Evolutionary conservation across 2,329 filamentous ascomycete genomes (phyloP).

Genomic region (Calonectria montana): DNA sequence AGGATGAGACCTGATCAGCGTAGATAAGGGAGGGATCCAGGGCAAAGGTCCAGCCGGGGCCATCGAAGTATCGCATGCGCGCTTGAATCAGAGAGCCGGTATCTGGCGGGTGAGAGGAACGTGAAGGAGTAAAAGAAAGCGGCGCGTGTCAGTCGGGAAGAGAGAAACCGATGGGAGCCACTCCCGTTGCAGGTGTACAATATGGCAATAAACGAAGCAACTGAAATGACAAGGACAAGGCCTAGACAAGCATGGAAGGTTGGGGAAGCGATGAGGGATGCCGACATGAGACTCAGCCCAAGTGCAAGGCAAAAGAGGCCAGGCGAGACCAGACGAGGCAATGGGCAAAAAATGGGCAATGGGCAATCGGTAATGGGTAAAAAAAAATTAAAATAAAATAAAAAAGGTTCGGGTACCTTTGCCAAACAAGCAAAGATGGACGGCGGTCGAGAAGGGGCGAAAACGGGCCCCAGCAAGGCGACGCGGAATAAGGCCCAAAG

Average conservation of each 20-base stretch:
- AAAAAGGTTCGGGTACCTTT: constrained; percentile 14
- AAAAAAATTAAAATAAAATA: neutral
- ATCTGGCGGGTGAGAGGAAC: neutral
- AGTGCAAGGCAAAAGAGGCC: neutral
- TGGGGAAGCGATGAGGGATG: constrained; percentile 11
- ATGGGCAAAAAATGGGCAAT: neutral
- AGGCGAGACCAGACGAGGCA: neutral
- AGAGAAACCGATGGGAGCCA: neutral
- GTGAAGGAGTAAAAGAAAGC: neutral
- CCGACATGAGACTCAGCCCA: constrained; percentile 11
- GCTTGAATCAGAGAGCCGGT: constrained; percentile 4
- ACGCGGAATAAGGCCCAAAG: constrained; percentile 10
- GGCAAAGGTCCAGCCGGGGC: constrained; percentile 26
- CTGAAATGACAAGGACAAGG: constrained; percentile 19
- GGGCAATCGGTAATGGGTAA: neutral
- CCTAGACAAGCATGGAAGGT: neutral
- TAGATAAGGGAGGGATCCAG: constrained; percentile 21
- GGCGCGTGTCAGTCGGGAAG: neutral
- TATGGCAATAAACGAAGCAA: constrained; percentile 13
- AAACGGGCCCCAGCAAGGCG: constrained; percentile 10
- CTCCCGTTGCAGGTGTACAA: constrained; percentile 4
- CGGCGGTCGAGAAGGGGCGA: constrained; percentile 9
- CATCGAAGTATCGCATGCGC: constrained; percentile 17
- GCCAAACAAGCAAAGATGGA: constrained; percentile 2
- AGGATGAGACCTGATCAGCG: constrained; percentile 26